Base-by-base conservation (phyloP, 1,284 basidiomycete species). In the Cryptococcus jaspeensis region DNA sequence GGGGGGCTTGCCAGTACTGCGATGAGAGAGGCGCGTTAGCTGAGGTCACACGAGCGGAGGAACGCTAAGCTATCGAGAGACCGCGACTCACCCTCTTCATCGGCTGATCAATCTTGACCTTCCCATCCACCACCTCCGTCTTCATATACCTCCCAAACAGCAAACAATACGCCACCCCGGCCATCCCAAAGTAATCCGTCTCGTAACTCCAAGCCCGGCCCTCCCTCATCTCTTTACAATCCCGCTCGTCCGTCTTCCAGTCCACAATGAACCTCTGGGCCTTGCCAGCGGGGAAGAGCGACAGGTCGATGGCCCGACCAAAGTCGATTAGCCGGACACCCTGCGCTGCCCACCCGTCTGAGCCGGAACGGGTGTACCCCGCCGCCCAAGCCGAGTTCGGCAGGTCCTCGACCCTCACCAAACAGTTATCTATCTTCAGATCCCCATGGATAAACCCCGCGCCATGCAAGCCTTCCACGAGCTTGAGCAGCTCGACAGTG, bases 361-460 rank as follows among this genome's bases (percentile, higher is more conserved):
- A 83, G 16, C 95, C 94, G 0, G 82, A 79, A 1, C 87, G 84
- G 46, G 86, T 81, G 78, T 98, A 99, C 22, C 81, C 77, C 52
- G 84, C 80, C 2, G 85, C 83, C 89, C 95, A 94, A 0, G 83
- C 81, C 3, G 85, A 80, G 2, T 85, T 86, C 0, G 88, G 86
- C 2, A 89, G 84, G 50, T 91, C 87, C 12, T 92, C 89, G 28
- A 99, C 82, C 4, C 96, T 86, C 8, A 99, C 81, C 13, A 99
- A 83, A 73, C 94, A 97, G 78, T 99, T 99, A 80, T 99, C 96
- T 72, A 98, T 97, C 82, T 99, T 99, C 66, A 99, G 83, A 79
- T 99, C 96, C 42, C 96, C 95, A 69, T 99, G 96, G 64, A 99
- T 89, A 78, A 98, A 88, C 16, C 89, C 88, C 0, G 82, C 81